Percentiles rank a stretch among this genome's conserved stretches.
These are phyloP conservation scores for Fraxinus platypoda DNA, from an alignment of 305 asterid genomes.

Conservation along the genomic window DNA sequence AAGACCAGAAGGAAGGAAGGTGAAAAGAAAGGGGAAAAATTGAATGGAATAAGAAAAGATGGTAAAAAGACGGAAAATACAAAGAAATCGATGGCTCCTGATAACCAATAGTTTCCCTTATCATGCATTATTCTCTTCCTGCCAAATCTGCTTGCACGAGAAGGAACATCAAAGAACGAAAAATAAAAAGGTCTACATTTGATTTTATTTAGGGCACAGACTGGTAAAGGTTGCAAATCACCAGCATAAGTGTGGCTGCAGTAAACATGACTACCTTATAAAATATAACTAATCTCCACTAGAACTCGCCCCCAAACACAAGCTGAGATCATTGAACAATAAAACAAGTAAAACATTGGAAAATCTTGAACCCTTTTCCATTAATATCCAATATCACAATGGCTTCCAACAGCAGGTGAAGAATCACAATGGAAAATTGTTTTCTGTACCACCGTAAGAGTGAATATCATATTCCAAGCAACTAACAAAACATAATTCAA, in stretches of 20 bases:
- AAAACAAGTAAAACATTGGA: not conserved
- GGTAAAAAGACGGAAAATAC: not conserved
- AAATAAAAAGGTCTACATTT: not conserved
- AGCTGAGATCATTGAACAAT: not conserved
- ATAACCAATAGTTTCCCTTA: not conserved
- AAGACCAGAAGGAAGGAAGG: too few relatives aligned
- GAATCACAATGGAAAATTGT: not conserved
- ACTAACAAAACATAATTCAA: not conserved
- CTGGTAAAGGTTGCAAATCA: not conserved
- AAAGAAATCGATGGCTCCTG: not conserved
- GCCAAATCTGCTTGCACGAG: not conserved
- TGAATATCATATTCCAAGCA: not conserved
- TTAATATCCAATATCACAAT: too few relatives aligned
- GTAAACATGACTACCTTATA: too few relatives aligned
- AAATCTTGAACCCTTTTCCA: too few relatives aligned
- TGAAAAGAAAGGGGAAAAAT: not conserved
- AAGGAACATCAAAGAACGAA: not conserved
- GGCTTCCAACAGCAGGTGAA: not conserved
- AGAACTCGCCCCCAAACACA: not conserved
- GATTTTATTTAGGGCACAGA: not conserved
- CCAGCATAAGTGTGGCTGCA: too few relatives aligned
- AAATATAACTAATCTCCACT: not conserved
- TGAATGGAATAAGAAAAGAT: too few relatives aligned
- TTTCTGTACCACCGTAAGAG: not conserved
- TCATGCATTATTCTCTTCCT: not conserved